Base-by-base conservation (phyloP, 2,329 filamentous ascomycete genomes). In the Cladobotryum protrusum region DNA sequence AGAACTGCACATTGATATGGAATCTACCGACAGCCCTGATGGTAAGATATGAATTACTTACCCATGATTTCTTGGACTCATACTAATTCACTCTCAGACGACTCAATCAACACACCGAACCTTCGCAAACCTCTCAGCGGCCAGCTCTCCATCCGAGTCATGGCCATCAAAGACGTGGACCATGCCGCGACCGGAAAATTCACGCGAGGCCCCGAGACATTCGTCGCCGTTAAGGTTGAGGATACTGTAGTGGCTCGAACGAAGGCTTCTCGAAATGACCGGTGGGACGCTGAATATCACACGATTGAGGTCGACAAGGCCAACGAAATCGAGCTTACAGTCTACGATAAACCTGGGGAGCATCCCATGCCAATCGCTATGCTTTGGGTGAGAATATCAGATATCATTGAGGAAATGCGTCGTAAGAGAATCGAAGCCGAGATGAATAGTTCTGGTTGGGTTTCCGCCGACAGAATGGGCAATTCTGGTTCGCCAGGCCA, bases 351-450 rank as follows among this genome's bases (percentile, higher is more conserved):
- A 71, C 85, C 90, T 2, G 84, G 85, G 55, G 91, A 96, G 60
- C 87, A 95, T 59, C 85, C 91, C 13, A 83, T 95, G 46, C 93
- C 93, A 37, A 96, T 99, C 61, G 93, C 86, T 50, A 84, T 99
- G 78, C 79, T 97, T 13, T 99, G 93, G 93, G 85, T 99, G 52
- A 81, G 93, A 53, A 92, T 99, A 63, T 95, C 93, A 14, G 93
- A 99, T 67, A 95, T 99, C 57, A 89, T 90, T 2, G 93, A 99
- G 66, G 93, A 99, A 69, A 92, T 99, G 79, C 86, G 93, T 64
- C 84, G 91, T 54, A 97, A 97, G 77, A 95, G 87, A 73, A 95
- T 99, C 54, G 93, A 99, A 71, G 87, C 89, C 13, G 93, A 99
- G 65, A 88, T 96, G 65, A 95, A 91, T 67, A 87, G 85, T 62